Conservation (phyloP, 352 stramenopile species). For the Phytophthora constricta region DNA sequence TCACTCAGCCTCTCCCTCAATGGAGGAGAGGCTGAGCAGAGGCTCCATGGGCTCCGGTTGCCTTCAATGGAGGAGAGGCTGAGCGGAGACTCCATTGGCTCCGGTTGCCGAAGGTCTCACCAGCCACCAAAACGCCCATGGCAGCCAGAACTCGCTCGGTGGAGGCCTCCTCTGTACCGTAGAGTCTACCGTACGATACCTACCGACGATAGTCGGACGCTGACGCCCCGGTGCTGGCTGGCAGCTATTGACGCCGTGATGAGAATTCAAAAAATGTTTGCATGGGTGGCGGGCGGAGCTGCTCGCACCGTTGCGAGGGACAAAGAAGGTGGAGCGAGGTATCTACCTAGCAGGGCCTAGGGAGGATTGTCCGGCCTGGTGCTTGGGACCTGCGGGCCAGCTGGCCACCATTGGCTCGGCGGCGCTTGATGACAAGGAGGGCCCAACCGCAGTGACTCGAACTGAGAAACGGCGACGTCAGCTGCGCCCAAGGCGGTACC, state of each 20-base stretch:
- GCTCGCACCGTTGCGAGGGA: slow-evolving; percentile 14
- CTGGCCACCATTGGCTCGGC: not conserved
- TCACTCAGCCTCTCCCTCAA: too few species aligned
- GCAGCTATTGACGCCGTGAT: not conserved
- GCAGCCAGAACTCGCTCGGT: not conserved
- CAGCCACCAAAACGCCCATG: not conserved
- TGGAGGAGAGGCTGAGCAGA: too few species aligned
- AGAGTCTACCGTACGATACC: not conserved
- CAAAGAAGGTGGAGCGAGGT: slow-evolving; percentile 22
- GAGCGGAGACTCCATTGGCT: too few species aligned
- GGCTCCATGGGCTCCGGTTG: too few species aligned
- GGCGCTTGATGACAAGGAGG: not conserved
- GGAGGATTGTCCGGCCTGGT: not conserved
- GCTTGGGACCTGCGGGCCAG: slow-evolving; percentile 13
- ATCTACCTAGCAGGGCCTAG: slow-evolving; percentile 6
- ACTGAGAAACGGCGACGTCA: too few species aligned
- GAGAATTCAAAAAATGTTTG: slow-evolving; percentile 27
- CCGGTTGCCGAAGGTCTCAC: not conserved
- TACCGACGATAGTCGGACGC: slow-evolving; percentile 24
- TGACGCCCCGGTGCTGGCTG: too few species aligned
- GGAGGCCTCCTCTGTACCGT: not conserved
- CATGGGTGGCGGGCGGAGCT: not conserved
- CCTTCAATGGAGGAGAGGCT: too few species aligned
- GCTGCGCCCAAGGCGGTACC: too few species aligned
- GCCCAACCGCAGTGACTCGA: too few species aligned